Evolutionary conservation across 495 filamentous ascomycete species (phyloP).

Genomic region (Aspergillus saccharolyticus): DNA sequence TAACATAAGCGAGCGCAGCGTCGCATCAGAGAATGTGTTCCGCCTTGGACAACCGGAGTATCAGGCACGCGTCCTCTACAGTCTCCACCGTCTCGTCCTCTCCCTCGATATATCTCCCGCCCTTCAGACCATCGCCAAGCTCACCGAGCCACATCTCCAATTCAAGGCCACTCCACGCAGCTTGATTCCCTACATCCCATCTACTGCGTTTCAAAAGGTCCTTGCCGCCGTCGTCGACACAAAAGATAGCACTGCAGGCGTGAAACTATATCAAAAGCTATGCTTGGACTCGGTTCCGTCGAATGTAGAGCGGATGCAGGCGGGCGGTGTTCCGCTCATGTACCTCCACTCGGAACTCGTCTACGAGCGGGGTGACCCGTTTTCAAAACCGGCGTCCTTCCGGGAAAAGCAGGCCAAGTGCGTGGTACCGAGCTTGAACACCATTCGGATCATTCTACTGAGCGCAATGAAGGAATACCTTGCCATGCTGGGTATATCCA

Average conservation of each 20-base stretch:
- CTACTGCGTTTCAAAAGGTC: slow-evolving; percentile 43
- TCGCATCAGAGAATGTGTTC: neutral
- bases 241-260: slow-evolving; percentile 38
- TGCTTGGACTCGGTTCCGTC: slow-evolving; percentile 31
- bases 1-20: slow-evolving; percentile 18
- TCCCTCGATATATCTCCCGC: slow-evolving; percentile 12
- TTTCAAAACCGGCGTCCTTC: slow-evolving; percentile 28
- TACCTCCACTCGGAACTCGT: slow-evolving; percentile 22
- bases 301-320: slow-evolving; percentile 16
- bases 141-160: slow-evolving; percentile 10
- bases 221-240: slow-evolving; percentile 45
- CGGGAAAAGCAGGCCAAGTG: slow-evolving; percentile 23
- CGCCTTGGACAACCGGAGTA: slow-evolving; percentile 8
- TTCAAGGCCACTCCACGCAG: slow-evolving; percentile 14
- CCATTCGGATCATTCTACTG: slow-evolving; percentile 38
- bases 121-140: slow-evolving; percentile 17
- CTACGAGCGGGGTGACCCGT: slow-evolving; percentile 21
- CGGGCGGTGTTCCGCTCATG: slow-evolving; percentile 29
- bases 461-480: slow-evolving; percentile 33
- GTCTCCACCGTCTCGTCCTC: slow-evolving; percentile 17
- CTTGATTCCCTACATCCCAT: slow-evolving; percentile 25
- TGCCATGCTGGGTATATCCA: neutral
- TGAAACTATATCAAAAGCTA: slow-evolving; percentile 38
- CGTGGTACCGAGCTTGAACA: slow-evolving; percentile 34
- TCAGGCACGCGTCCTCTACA: slow-evolving; percentile 28